Evolutionary conservation across 2,329 filamentous ascomycete genomes (phyloP), one percentile per base, ranked within the genome.

Genomic region (Neonectria magnoliae): DNA sequence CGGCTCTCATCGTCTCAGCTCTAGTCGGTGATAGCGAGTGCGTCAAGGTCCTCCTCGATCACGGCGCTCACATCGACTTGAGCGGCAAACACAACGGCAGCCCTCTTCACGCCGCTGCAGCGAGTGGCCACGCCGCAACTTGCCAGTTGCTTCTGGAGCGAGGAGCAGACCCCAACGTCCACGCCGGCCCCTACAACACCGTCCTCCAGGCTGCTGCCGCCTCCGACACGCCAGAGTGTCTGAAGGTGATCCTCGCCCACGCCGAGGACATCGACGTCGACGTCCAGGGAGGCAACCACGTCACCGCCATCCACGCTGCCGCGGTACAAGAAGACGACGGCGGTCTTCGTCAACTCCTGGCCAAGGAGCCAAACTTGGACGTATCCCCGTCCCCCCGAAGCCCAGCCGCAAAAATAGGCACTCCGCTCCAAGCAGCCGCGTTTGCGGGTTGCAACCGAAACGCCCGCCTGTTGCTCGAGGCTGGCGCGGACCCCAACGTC

Each of bases 381-480:
- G 41, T 59, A 3, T 38, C 13, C 9, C 63, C 63, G 3, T 36
- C 58, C 1, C 13, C 50, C 38, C 44, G 31, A 7, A 60, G 41
- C 20, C 16, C 48, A 8, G 44, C 59, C 20, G 33, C 42, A 16
- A 55, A 54, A 16, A 47, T 42, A 5, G 63, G 63, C 6, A 66
- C 63, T 11, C 63, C 63, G 2, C 42, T 66, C 16, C 63, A 66
- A 14, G 48, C 55, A 41, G 63, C 63, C 8, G 63, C 63, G 4
- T 56, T 60, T 41, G 31, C 63, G 13, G 38, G 59, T 20, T 66
- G 63, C 51, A 66, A 66, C 22, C 63, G 63, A 27, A 66, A 66
- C 53, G 63, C 63, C 13, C 63, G 63, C 8, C 5, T 66, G 55
- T 20, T 66, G 55, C 59, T 66, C 22, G 63, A 66, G 18, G 59